phyloP scores from a whole-genome alignment of 257 asterid genomes.

The Scutellaria galericulata region DNA sequence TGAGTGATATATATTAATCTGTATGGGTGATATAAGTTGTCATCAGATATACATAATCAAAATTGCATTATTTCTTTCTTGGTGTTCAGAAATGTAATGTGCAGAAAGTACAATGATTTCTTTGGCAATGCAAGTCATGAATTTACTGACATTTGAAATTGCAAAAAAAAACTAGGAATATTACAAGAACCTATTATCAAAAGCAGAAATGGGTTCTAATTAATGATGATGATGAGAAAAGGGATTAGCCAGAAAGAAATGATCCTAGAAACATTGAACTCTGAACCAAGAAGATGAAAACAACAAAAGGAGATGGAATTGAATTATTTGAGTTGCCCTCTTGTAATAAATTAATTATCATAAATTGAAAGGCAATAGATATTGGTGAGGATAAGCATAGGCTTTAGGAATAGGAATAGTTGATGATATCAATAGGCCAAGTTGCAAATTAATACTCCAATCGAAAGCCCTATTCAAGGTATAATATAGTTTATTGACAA shows the following conservation, averaged over 20 bases:
- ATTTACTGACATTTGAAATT: neutral
- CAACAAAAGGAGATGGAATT: neutral
- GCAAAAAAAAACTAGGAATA: neutral
- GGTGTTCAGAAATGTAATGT: neutral
- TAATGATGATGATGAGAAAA: too few species aligned
- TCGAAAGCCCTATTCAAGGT: neutral
- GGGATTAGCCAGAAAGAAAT: neutral
- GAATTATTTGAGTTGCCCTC: neutral
- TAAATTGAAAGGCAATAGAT: neutral
- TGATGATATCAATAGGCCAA: constrained; percentile 14
- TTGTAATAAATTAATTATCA: neutral
- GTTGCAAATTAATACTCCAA: constrained; percentile 15
- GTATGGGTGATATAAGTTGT: neutral
- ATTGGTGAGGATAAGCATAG: neutral
- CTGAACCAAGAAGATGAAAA: neutral
- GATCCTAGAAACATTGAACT: neutral
- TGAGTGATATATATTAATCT: too few species aligned
- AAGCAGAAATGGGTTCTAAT: too few species aligned
- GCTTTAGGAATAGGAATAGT: neutral
- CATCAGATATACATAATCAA: neutral
- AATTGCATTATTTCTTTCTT: neutral
- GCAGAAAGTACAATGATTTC: constrained; percentile 7
- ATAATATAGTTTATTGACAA: too few species aligned
- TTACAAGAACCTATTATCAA: neutral
- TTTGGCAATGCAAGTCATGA: neutral